Evolutionary conservation across 2,329 filamentous ascomycete species (phyloP), one percentile per base, ranked within the genome.

Genomic region (Hawksworthiomyces lignivorus): DNA sequence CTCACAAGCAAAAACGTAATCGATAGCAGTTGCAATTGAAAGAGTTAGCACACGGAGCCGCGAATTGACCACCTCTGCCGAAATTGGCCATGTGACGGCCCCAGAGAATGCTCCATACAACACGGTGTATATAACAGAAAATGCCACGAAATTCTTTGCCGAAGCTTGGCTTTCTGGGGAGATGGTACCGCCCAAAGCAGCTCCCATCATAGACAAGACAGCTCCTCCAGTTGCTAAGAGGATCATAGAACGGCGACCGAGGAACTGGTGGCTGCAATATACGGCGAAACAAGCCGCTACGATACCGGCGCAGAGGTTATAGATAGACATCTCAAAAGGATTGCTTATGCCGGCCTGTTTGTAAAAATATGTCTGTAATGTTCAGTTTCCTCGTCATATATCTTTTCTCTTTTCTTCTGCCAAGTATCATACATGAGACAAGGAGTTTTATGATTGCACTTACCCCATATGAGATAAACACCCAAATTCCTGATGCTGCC

Each of bases 41-140:
- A 64, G 60, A 1, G 62, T 64, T 39, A 62, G 55, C 6, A 57
- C 48, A 26, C 62, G 55, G 24, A 63, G 46, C 20, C 55, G 53
- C 2, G 58, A 60, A 20, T 54, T 58, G 5, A 57, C 53, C 11
- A 57, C 55, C 43, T 64, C 61, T 9, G 55, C 54, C 24, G 57
- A 54, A 31, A 63, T 52, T 7, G 56, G 54, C 50, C 55, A 63
- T 45, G 53, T 57, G 30, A 61, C 50, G 7, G 60, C 53, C 0
- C 53, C 54, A 14, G 52, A 48, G 35, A 54, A 55, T 31, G 48
- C 45, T 22, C 45, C 39, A 33, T 53, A 55, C 15, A 48, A 28
- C n/a, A 52, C 41, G 17, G 36, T 32, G 37, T 51, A 53, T 11
- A 54, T 36, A 36, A 54, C 46, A 7, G 41, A 39, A 30, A 53